phyloP scores from a whole-genome alignment of 2,329 filamentous ascomycete species.

The Teratosphaeria epicoccoides region DNA sequence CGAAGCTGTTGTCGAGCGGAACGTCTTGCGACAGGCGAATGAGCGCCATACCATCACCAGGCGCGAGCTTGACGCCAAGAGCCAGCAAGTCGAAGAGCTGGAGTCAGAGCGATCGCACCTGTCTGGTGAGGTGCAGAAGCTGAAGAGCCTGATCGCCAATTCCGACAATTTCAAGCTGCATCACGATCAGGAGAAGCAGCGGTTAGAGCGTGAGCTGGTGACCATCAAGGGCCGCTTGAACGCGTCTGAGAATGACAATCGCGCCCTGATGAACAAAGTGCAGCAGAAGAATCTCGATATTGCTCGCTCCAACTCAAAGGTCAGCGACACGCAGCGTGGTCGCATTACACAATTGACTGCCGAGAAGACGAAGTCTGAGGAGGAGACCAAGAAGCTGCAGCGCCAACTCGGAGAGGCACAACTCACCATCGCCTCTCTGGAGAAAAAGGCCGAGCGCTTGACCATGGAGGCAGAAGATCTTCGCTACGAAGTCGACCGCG shows the following conservation, averaged over 20 bases:
- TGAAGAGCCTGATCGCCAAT: conserved; percentile 78
- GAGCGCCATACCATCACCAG: conserved; percentile 70
- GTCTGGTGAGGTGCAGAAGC: conserved; percentile 67
- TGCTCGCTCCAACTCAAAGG: conserved; percentile 76
- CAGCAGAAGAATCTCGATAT: conserved; percentile 97
- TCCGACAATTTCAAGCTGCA: conserved; percentile 82
- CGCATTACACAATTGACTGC: conserved; percentile 66
- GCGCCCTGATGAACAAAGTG: conserved; percentile 87
- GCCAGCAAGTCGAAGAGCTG: conserved; percentile 64
- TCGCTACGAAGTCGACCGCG: conserved; percentile 80
- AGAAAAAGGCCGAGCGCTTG: conserved; percentile 92
- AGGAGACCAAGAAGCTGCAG: conserved; percentile 68
- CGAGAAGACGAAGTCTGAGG: conserved; percentile 74
- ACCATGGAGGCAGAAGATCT: conserved; percentile 80
- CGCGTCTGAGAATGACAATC: conserved; percentile 93
- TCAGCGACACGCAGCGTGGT: conserved; percentile 69
- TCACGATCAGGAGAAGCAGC: conserved; percentile 88
- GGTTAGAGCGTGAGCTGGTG: conserved; percentile 79
- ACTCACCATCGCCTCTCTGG: conserved; percentile 67
- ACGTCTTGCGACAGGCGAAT: conserved; percentile 63
- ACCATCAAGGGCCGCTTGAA: conserved; percentile 81
- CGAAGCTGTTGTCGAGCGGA: conserved; percentile 69
- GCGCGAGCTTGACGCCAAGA: conserved; percentile 70
- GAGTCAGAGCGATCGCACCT: conserved; percentile 70
- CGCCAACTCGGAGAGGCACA: conserved; percentile 82